Evolutionary conservation across 2,329 filamentous ascomycete genomes (phyloP).

Genomic region (Fusarium graminum): DNA sequence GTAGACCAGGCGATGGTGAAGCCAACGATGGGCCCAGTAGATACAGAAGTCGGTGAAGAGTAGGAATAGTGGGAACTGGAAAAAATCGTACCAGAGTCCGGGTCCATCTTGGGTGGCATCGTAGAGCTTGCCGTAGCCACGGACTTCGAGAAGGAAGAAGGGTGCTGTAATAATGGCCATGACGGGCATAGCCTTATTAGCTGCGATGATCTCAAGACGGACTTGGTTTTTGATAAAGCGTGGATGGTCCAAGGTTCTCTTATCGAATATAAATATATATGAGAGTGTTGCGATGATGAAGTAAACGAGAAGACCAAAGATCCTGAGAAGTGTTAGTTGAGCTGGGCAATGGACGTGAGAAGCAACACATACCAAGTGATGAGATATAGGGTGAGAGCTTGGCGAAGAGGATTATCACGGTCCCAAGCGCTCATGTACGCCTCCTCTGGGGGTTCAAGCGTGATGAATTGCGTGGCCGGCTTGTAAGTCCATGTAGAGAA

Average conservation of each 20-base stretch:
- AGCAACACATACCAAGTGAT: slow-evolving; percentile 80
- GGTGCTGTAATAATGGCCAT: slow-evolving; percentile 87
- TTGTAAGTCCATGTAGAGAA: slow-evolving; percentile 77
- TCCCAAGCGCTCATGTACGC: slow-evolving; percentile 84
- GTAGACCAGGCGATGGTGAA: slow-evolving; percentile 84
- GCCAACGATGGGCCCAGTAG: slow-evolving; percentile 90
- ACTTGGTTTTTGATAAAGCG: slow-evolving; percentile 97
- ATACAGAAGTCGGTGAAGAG: slow-evolving; percentile 90
- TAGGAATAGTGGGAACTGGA: slow-evolving; percentile 91
- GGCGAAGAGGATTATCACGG: slow-evolving; percentile 82
- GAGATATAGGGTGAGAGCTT: slow-evolving; percentile 80
- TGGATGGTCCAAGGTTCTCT: slow-evolving; percentile 87
- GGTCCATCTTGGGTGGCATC: slow-evolving; percentile 81
- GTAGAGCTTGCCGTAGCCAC: slow-evolving; percentile 89
- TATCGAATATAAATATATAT: slow-evolving; percentile 92
- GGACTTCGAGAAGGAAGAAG: slow-evolving; percentile 85
- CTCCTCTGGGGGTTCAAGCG: slow-evolving; percentile 76
- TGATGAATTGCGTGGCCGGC: slow-evolving; percentile 78
- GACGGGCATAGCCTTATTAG: slow-evolving; percentile 79
- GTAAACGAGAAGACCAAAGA: slow-evolving; percentile 88
- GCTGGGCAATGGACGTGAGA: background rate
- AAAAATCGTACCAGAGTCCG: slow-evolving; percentile 79
- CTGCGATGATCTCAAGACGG: slow-evolving; percentile 84
- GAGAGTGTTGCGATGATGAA: slow-evolving; percentile 86
- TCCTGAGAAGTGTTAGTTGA: slow-evolving; percentile 63